A percentile compares a stretch with the other conserved stretches of the same genome.
Conservation (phyloP, 2,329 filamentous ascomycete species). For the Exophiala alcalophila region DNA sequence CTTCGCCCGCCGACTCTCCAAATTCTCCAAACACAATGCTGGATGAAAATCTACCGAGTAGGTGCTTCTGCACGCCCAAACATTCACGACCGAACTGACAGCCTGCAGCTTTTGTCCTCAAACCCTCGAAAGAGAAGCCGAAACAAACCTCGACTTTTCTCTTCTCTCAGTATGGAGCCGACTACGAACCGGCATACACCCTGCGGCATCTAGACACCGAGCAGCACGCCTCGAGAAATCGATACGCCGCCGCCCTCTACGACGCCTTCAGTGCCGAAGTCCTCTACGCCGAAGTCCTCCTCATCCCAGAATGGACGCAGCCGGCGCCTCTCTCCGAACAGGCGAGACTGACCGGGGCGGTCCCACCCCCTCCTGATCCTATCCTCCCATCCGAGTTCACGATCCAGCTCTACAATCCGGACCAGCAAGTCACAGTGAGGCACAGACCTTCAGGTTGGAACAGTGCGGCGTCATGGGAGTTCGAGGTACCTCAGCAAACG, state of each 20-base stretch:
- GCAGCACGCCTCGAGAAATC: slow-evolving; percentile 68
- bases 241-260: slow-evolving; percentile 81
- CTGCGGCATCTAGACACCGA: slow-evolving; percentile 72
- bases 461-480: slow-evolving; percentile 78
- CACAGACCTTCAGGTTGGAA: slow-evolving; percentile 73
- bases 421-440: slow-evolving; percentile 72
- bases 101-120: slow-evolving; percentile 57
- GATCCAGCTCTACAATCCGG: slow-evolving; percentile 91
- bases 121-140: slow-evolving; percentile 48
- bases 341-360: slow-evolving; percentile 65
- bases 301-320: slow-evolving; percentile 81
- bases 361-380: slow-evolving; percentile 64
- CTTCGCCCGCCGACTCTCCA: background rate
- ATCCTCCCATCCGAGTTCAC: slow-evolving; percentile 73
- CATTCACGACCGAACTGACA: slow-evolving; percentile 13
- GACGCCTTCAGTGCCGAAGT: slow-evolving; percentile 78
- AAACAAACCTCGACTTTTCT: slow-evolving; percentile 41
- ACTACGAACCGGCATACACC: slow-evolving; percentile 76
- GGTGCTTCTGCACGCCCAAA: slow-evolving; percentile 28
- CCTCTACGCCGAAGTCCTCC: slow-evolving; percentile 80
- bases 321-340: slow-evolving; percentile 78
- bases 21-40: slow-evolving; percentile 60
- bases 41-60: slow-evolving; percentile 87
- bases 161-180: slow-evolving; percentile 69
- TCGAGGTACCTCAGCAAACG: slow-evolving; percentile 81